phyloP scores from a whole-genome alignment of 306 rosid genomes.

The Nissolia schottii region DNA sequence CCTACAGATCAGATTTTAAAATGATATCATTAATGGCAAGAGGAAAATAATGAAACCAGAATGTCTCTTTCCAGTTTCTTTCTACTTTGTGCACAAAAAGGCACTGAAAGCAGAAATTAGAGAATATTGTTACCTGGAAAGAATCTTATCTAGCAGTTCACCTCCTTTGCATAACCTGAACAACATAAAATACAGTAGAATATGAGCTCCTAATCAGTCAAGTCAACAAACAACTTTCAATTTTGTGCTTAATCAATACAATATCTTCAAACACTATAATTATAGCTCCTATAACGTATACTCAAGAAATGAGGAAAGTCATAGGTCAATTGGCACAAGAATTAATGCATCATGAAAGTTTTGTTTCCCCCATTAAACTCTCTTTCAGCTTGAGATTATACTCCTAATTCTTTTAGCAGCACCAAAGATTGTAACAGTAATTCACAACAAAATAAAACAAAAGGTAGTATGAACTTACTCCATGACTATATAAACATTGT shows the following conservation, averaged over 20 bases:
- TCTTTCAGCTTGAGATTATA: background rate
- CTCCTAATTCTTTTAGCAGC: background rate
- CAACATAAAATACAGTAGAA: constrained; percentile 17
- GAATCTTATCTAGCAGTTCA: constrained; percentile 78
- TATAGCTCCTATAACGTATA: background rate
- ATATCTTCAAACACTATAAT: background rate
- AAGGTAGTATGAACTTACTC: constrained; percentile 57
- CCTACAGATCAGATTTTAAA: constrained; percentile 35
- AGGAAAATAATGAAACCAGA: constrained; percentile 10
- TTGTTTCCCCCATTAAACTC: background rate
- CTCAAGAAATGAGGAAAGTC: background rate
- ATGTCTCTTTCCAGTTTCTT: background rate
- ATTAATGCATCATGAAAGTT: background rate
- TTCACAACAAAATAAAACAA: background rate
- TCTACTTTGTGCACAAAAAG: constrained; percentile 10
- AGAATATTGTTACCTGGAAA: constrained; percentile 62
- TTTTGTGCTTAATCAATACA: background rate
- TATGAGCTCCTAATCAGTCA: constrained; percentile 9
- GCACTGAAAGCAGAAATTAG: background rate
- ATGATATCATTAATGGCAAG: background rate
- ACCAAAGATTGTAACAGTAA: background rate
- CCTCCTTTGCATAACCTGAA: constrained; percentile 90
- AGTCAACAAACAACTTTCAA: background rate
- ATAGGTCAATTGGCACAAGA: background rate
- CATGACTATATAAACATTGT: constrained; percentile 73